Percentiles rank a stretch among this genome's conserved stretches.
phyloP scores from a whole-genome alignment of 78 protist species.

The Dictyostelium intermedium region DNA sequence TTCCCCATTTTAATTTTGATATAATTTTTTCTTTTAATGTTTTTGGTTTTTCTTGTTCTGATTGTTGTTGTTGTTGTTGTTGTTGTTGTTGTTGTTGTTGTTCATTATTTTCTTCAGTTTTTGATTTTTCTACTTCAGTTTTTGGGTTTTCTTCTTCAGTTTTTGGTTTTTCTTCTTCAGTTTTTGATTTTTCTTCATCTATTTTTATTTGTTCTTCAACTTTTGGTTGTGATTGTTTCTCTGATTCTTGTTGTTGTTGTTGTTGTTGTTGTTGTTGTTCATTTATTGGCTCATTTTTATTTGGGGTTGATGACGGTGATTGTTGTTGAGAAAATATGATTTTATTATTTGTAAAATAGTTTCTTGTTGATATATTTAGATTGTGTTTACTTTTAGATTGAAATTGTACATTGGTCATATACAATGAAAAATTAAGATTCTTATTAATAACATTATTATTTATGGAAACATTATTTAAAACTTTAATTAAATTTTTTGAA shows the following conservation, averaged over 20 bases:
- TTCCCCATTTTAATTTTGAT: slow-evolving; percentile 52
- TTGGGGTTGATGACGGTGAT: not conserved
- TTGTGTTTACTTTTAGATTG: not conserved
- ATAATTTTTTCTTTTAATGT: slow-evolving; percentile 53
- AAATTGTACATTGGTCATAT: not conserved
- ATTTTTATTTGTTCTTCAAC: not conserved
- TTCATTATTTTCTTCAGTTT: not conserved
- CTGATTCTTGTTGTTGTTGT: not conserved
- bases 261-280: not conserved
- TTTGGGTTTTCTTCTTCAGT: not conserved
- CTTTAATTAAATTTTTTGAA: not conserved
- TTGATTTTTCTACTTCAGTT: not conserved
- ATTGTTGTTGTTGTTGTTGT: not conserved
- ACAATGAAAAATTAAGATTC: not conserved
- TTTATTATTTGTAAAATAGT: not conserved
- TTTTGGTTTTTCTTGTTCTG: slow-evolving; percentile 19
- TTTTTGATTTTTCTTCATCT: not conserved
- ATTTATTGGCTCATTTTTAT: not conserved
- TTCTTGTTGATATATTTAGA: not conserved
- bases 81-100: not conserved
- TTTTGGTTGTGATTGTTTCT: not conserved
- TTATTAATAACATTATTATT: not conserved
- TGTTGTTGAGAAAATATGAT: not conserved
- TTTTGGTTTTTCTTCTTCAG: not conserved
- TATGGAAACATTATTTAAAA: no score